Evolutionary conservation across 1,284 basidiomycete genomes (phyloP).

Genomic region (Boletus sp.): DNA sequence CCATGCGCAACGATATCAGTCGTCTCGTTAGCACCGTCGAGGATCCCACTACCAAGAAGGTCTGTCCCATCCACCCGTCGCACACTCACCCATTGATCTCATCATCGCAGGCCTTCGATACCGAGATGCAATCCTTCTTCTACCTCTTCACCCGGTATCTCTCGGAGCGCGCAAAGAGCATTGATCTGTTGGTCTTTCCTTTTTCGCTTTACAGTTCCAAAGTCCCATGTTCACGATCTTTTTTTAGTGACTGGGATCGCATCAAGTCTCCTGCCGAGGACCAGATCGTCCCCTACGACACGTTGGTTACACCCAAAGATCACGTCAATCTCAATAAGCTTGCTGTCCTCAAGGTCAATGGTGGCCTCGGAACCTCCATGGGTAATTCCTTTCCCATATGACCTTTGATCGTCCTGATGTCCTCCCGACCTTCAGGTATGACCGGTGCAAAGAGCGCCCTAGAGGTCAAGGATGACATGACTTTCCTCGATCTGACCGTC

Average conservation of each 20-base stretch:
- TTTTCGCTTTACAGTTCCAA: constrained; percentile 11
- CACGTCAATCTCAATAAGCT: constrained; percentile 84
- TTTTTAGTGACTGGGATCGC: constrained; percentile 88
- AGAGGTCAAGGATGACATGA: constrained; percentile 97
- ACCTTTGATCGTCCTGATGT: constrained; percentile 12
- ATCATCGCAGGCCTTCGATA: constrained; percentile 80
- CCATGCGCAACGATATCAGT: constrained; percentile 98
- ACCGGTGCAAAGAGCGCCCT: constrained; percentile 90
- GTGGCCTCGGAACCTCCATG: constrained; percentile 98
- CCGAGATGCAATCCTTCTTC: constrained; percentile 99
- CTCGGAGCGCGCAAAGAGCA: constrained; percentile 88
- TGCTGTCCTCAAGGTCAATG: constrained; percentile 99
- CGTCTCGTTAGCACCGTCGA: constrained; percentile 83
- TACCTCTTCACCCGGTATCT: constrained; percentile 98
- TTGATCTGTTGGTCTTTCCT: constrained; percentile 76
- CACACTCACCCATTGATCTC: constrained; percentile 12
- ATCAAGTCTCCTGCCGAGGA: constrained; percentile 93
- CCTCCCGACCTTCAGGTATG: constrained; percentile 56
- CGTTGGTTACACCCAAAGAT: constrained; percentile 62
- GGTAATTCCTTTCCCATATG: constrained; percentile 43
- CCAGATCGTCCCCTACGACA: constrained; percentile 87
- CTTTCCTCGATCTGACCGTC: constrained; percentile 96
- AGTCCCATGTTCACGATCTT: constrained; percentile 14
- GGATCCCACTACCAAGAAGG: constrained; percentile 81
- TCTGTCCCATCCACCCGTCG: constrained; percentile 34